Evolutionary conservation across 2,329 filamentous ascomycete species (phyloP).

Genomic region (Arachnomyces sp.): DNA sequence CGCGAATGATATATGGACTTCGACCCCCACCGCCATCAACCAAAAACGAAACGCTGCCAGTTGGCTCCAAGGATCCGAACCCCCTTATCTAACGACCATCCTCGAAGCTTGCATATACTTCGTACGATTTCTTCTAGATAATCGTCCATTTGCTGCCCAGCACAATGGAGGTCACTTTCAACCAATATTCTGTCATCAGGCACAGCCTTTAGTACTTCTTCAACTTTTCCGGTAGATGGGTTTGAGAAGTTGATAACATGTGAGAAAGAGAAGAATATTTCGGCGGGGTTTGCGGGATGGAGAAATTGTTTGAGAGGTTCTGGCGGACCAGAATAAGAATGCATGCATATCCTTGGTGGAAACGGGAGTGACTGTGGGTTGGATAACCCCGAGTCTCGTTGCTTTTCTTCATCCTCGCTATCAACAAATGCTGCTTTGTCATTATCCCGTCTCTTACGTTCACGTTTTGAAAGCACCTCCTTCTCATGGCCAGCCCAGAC

Average conservation of each 20-base stretch:
- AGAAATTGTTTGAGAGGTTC: constrained; percentile 74
- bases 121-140: constrained; percentile 66
- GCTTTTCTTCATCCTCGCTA: constrained; percentile 18
- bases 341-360: constrained; percentile 83
- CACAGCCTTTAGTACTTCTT: constrained; percentile 61
- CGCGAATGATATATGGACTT: no score
- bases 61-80: constrained; percentile 62
- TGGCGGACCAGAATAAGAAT: constrained; percentile 78
- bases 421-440: constrained; percentile 24
- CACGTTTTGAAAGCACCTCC: constrained; percentile 42
- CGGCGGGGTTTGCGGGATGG: constrained; percentile 61
- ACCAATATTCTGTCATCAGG: constrained; percentile 74
- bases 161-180: constrained; percentile 83
- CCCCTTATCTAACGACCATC: constrained; percentile 68
- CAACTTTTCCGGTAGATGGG: constrained; percentile 46
- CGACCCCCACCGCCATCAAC: constrained; percentile 28
- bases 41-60: constrained; percentile 70
- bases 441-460: constrained; percentile 31
- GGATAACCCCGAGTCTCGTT: constrained; percentile 11
- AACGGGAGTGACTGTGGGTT: constrained; percentile 51
- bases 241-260: constrained; percentile 68
- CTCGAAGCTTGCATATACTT: constrained; percentile 69
- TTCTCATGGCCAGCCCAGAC: constrained; percentile 54
- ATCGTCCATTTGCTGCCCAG: constrained; percentile 72
- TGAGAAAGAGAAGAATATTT: constrained; percentile 85